Base-by-base conservation (phyloP, 1,284 basidiomycete species). In the Apiotrichum akiyoshidainum region DNA sequence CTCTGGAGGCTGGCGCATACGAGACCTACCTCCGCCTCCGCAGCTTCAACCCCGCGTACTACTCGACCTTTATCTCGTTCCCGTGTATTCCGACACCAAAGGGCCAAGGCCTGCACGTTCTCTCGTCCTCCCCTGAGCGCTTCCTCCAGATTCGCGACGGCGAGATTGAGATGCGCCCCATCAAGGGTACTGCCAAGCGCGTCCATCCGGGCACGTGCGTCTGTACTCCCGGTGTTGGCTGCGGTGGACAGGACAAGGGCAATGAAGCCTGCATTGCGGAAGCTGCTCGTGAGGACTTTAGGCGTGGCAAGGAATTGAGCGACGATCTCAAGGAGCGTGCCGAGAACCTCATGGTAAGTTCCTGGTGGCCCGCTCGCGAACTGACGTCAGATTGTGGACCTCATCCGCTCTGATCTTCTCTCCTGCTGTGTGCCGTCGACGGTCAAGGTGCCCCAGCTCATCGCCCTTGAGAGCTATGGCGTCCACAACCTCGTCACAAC, bases 401-500 rank as follows among this genome's bases (percentile, higher is more conserved):
- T 98, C 44, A 97, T 97, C 68, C 85, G 93, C 16, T 90, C 96
- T 59, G 95, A 99, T 77, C 80, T 99, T 35, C 86, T 80, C 78
- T 86, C 70, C 79, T 90, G 70, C 80, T 97, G 66, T 67, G 69
- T 68, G 81, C 89, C 63, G 76, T 89, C 72, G 73, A 87, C 80
- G 52, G 93, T 99, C 7, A 74, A 82, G 7, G 92, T 97, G 2
- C 88, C 86, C 53, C 86, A 90, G 64, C 89, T 99, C 65, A 97
- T 95, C 77, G 80, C 80, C 1, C 85, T 98, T 10, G 95, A 99
- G 74, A 90, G 91, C 66, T 97, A 95, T 72, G 94, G 90, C 0
- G 91, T 99, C 2, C 97, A 93, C 85, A 92, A 96, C 75, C 85
- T 98, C 48, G 95, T 98, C 12, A 97, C 93, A 52, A 93, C 94